Conservation (phyloP, 208 protist genomes). For the Trypanosoma conorhini region DNA sequence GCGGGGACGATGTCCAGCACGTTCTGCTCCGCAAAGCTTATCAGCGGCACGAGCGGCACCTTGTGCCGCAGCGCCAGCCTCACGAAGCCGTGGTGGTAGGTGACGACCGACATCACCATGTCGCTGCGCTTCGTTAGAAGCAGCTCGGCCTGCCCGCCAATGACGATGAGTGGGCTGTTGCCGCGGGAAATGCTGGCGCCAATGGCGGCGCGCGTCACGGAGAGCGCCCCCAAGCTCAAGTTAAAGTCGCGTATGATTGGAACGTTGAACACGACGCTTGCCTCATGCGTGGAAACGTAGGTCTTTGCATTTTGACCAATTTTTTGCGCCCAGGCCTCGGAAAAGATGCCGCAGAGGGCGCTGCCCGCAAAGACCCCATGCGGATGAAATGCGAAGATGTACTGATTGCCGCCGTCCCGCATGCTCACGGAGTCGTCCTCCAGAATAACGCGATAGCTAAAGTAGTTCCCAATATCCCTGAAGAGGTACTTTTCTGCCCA, state of each 20-base stretch:
- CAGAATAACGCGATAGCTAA: constrained; percentile 61
- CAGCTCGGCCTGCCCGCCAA: constrained; percentile 90
- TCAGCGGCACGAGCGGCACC: constrained; percentile 76
- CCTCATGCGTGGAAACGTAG: constrained; percentile 63
- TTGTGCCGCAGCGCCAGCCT: constrained; percentile 58
- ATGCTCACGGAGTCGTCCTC: constrained; percentile 60
- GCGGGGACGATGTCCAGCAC: constrained; percentile 65
- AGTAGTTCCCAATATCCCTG: constrained; percentile 61
- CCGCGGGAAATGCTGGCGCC: constrained; percentile 54
- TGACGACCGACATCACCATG: constrained; percentile 58
- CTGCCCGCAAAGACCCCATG: constrained; percentile 84
- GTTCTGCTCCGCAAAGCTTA: constrained; percentile 86
- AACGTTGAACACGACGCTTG: constrained; percentile 78
- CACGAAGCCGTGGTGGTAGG: constrained; percentile 84
- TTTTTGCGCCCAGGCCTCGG: constrained; percentile 54
- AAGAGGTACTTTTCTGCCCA: constrained; percentile 68
- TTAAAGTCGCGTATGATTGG: constrained; percentile 79
- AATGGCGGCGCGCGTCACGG: constrained; percentile 56
- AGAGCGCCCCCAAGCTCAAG: constrained; percentile 52
- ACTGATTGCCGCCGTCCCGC: constrained; percentile 51
- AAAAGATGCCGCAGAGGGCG: constrained; percentile 57
- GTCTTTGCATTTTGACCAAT: constrained; percentile 46
- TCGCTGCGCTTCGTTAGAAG: constrained; percentile 50
- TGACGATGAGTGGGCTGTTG: constrained; percentile 80
- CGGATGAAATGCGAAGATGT: constrained; percentile 83